Base-by-base conservation (phyloP, 1,284 basidiomycete genomes). In the Cystobasidium slooffiae region DNA sequence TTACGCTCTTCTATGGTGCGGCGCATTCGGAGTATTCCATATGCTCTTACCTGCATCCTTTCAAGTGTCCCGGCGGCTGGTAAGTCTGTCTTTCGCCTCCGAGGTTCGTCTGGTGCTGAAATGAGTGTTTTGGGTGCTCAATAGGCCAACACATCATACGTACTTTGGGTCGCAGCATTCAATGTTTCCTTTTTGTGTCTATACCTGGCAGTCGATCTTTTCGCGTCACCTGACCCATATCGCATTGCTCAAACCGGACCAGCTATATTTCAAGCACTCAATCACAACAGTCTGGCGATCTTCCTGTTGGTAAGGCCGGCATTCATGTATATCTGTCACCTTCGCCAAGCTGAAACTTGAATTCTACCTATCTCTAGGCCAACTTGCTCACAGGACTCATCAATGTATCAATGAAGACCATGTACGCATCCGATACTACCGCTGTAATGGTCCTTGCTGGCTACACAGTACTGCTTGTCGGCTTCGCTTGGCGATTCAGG, bases 151-250 rank as follows among this genome's bases (percentile, higher is more conserved):
- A 79, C 93, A 31, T 86, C 90, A 1, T 99, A 99, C 82, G 88
- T 96, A 52, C 82, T 94, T 31, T 98, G 94, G 94, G 88, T 91
- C 7, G 87, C 88, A 0, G 94, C 93, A 1, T 97, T 89, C 87
- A 99, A 98, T 82, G 89, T 90, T 0, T 87, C 89, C 1, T 94
- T 95, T 83, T 84, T 98, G 22, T 85, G 94, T 9, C 88, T 88
- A 1, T 97, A 97, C 82, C 85, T 94, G 61, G 76, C 89, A 22
- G 83, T 97, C 43, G 92, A 96, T 90, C 65, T 78, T 85, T 58
- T 39, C 1, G 22, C 37, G 64, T 12, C 24, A 14, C 3, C 6
- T 41, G 37, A 6, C 18, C n/a, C n/a, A 14, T 24, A 47, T 67
- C 44, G 59, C 70, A 22, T 62, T 72, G 16, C 49, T 37, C 31